Evolutionary conservation across 371 early-diverging fungal species (phyloP), one percentile per base, ranked within the genome.

Genomic region (Chytridium lagenaria): DNA sequence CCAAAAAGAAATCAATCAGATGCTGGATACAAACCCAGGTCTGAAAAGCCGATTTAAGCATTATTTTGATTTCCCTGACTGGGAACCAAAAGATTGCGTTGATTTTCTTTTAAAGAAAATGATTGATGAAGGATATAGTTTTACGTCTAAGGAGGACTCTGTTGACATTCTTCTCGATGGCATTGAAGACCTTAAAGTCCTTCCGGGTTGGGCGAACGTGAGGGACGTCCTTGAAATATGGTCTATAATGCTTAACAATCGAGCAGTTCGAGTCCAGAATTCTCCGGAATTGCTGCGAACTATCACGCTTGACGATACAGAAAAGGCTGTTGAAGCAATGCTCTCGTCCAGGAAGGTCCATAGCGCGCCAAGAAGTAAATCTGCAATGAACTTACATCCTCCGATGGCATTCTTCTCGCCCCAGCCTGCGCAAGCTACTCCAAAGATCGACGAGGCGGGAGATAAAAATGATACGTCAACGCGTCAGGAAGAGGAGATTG

Each of bases 201-300:
- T 70, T 28, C 44, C 40, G n/a, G 76, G 77, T 0, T 81, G 81
- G 81, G 77, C 73, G 0, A 81, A 81, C 70, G 78, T 68, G 31
- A 40, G 81, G 1, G 81, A 81, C 69, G 74, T 70, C 28, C 51
- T 63, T 30, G 3, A 66, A 15, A 19, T 78, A 5, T 75, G 73
- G 73, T 37, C 71, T 39, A 19, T 64, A 7, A 28, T 39, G 7
- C 33, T 68, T 19, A 30, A 30, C 0, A 44, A 39, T n/a, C 74
- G 78, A 12, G 67, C 78, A 1, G 38, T 34, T 0, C 71, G 78
- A 3, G 72, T 78, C 1, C 34, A 68, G 1, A 22, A 50, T 7
- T 16, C 7, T 2, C 74, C 74, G 0, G 78, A 78, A 38, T 16
- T 40, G 36, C 50, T 59, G 33, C 66, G 70, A 44, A 67, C 69